phyloP scores from a whole-genome alignment of 495 filamentous ascomycete species.

The Aspergillus affinis region DNA sequence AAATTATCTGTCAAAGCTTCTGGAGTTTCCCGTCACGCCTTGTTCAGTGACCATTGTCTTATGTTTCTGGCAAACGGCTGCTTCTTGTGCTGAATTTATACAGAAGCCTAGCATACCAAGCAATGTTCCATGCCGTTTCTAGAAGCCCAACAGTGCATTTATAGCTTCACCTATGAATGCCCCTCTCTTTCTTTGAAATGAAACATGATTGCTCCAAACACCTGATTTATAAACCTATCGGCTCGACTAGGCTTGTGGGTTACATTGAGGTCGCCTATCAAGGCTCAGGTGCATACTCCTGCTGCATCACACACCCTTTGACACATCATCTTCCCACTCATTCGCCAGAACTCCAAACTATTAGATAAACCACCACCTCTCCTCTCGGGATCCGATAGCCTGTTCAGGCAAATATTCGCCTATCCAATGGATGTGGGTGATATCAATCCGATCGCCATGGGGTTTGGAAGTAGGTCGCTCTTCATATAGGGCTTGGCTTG shows the following conservation, averaged over 20 bases:
- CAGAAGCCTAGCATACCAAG: too few species aligned
- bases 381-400: slow-evolving; percentile 38
- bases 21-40: too few species aligned
- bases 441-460: slow-evolving; percentile 11
- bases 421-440: slow-evolving; percentile 14
- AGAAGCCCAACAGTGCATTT: background rate
- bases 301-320: background rate
- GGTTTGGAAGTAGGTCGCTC: background rate
- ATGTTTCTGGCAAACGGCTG: background rate
- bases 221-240: too few species aligned
- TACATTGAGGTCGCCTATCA: background rate
- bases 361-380: background rate
- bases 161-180: background rate
- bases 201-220: background rate
- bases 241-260: background rate
- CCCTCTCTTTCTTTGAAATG: background rate
- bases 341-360: background rate
- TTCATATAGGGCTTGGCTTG: background rate
- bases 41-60: too few species aligned
- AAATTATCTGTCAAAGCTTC: too few species aligned
- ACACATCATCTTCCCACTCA: background rate
- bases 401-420: slow-evolving; percentile 40
- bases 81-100: background rate
- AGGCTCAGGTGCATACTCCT: background rate
- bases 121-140: background rate